These are phyloP conservation scores for Nyctanthes arbortristis DNA, from an alignment of 257 asterid species.

Conservation along the genomic window DNA sequence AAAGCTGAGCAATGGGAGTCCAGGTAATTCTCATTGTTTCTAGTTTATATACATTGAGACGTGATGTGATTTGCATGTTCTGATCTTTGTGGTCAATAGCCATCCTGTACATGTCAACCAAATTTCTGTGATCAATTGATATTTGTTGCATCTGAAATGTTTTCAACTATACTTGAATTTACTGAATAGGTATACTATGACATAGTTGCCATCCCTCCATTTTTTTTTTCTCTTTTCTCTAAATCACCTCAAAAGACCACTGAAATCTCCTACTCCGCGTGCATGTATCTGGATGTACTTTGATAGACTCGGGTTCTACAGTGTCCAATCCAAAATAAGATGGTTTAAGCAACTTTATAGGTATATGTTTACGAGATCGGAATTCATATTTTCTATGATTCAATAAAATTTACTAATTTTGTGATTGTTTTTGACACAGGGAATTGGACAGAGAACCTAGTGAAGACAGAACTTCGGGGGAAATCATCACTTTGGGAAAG, in stretches of 20 bases:
- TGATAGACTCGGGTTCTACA: not conserved
- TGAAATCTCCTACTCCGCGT: not conserved
- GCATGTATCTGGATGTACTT: not conserved
- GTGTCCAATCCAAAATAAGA: not conserved
- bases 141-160: not conserved
- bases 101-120: not conserved
- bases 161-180: too few relatives aligned
- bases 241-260: too few relatives aligned
- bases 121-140: not conserved
- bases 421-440: constrained; percentile 34
- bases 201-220: not conserved
- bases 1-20: constrained; percentile 39
- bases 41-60: not conserved
- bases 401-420: not conserved
- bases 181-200: not conserved
- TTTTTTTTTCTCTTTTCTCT: not conserved
- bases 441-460: constrained; percentile 35
- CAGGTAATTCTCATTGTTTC: not conserved
- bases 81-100: not conserved
- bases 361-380: not conserved
- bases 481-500: constrained; percentile 63
- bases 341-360: not conserved
- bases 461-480: constrained; percentile 36
- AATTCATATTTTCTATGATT: not conserved
- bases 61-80: not conserved